phyloP scores from a whole-genome alignment of 495 filamentous ascomycete species.

The Cercophora samala region DNA sequence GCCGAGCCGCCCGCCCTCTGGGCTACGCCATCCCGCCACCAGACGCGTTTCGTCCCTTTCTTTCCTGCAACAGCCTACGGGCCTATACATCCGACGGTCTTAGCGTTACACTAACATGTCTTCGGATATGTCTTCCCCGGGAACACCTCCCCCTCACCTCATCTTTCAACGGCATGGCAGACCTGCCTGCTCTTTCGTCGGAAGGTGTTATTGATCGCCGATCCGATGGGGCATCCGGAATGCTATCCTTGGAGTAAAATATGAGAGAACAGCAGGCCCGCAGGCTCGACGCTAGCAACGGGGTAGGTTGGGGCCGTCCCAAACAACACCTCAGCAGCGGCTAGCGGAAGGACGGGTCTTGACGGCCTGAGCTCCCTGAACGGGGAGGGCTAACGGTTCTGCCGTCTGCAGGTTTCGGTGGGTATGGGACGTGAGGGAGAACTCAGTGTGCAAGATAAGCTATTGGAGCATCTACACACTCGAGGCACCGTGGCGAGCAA shows the following conservation, averaged over 20 bases:
- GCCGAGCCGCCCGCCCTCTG: neutral
- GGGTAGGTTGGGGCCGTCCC: neutral
- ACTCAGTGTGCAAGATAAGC: neutral
- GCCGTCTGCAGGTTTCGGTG: neutral
- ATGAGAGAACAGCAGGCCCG: neutral
- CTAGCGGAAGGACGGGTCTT: too few species aligned
- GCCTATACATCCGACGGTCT: neutral
- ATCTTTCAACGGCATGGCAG: neutral
- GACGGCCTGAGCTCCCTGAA: too few species aligned
- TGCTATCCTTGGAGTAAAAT: neutral
- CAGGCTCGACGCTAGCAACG: neutral
- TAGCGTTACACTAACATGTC: neutral
- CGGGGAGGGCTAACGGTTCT: neutral
- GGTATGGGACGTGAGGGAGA: neutral
- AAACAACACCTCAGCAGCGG: neutral
- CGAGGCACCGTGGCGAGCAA: too few species aligned
- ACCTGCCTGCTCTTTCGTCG: neutral
- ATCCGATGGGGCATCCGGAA: neutral
- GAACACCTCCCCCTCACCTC: neutral
- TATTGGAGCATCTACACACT: neutral
- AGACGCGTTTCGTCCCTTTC: conserved; percentile 2
- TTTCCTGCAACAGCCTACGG: neutral
- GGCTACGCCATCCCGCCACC: neutral
- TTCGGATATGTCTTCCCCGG: neutral
- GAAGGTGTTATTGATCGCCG: neutral